Evolutionary conservation across 495 filamentous ascomycete genomes (phyloP), one percentile per base, ranked within the genome.

Genomic region (Neurospora cerealis): DNA sequence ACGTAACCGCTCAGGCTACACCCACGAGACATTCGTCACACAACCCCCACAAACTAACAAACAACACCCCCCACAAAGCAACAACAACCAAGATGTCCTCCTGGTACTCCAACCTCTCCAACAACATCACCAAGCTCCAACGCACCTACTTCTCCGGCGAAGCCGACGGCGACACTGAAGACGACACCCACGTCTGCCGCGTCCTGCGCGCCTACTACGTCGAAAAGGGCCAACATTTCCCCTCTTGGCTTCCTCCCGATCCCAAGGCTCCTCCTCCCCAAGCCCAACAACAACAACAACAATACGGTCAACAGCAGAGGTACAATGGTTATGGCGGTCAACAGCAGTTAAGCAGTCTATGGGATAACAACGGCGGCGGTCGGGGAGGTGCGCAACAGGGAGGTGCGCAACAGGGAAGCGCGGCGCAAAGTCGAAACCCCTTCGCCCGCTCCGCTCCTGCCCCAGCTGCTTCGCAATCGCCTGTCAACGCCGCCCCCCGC

Each of bases 201-300:
- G 95, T 97, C 17, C 90, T 99, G n/a, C 92, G 96, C 71, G 92
- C 90, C 73, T 97, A 98, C 86, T 99, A 99, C 85, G 89, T 84
- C 42, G 96, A 98, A 79, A 96, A 96, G 77, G 91, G 90, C 75
- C 89, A 90, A 19, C 88, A 92, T 0, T 93, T 93, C 78, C 96
- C 96, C 9, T 82, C 85, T 74, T 99, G 96, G 96, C 92, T 99
- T 13, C 94, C 92, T 36, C 92, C 91, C 17, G 93, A 94, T 77
- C 94, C 94, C 5, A 93, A 92, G 78, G 90, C 88, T 4, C 88
- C 87, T 39, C 85, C 90, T 32, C 86, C 89, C 0, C 79, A 80
- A 73, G 83, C 80, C 69, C 79, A 88, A 3, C 21, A 39, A 11
- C 72, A 75, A 75, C 24, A 28, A 28, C 24, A 28, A 28, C 24